Evolutionary conservation across 495 filamentous ascomycete species (phyloP).

Genomic region (Neurospora sp.): DNA sequence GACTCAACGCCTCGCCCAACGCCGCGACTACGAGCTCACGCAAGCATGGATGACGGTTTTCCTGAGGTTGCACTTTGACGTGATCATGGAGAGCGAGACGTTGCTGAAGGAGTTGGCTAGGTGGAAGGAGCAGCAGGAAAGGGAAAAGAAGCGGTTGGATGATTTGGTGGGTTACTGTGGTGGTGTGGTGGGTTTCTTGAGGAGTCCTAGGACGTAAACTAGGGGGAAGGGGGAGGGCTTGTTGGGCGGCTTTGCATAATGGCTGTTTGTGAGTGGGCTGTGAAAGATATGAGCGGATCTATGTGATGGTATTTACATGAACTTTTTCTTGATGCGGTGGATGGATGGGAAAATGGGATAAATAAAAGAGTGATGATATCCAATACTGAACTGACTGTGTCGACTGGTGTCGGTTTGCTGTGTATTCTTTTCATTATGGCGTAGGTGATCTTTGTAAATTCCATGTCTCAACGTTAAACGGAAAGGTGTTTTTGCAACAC

Average conservation of each 20-base stretch:
- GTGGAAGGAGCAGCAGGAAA: slow-evolving; percentile 59
- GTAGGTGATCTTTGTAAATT: no score
- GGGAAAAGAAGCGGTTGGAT: slow-evolving; percentile 59
- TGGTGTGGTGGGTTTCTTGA: slow-evolving; percentile 81
- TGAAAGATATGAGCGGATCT: not conserved
- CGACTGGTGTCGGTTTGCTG: no score
- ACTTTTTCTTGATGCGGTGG: not conserved
- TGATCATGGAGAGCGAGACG: slow-evolving; percentile 30
- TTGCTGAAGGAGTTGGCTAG: slow-evolving; percentile 40
- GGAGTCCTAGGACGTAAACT: slow-evolving; percentile 45
- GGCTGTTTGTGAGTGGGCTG: not conserved
- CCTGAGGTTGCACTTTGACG: slow-evolving; percentile 57
- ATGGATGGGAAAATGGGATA: not conserved
- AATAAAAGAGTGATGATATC: not conserved
- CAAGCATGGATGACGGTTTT: slow-evolving; percentile 97
- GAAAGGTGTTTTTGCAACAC: no score
- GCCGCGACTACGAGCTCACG: slow-evolving; percentile 80
- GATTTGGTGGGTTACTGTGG: slow-evolving; percentile 74
- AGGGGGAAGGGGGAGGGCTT: no score
- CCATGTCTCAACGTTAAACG: no score
- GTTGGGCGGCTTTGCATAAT: not conserved
- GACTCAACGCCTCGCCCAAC: slow-evolving; percentile 51
- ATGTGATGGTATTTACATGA: not conserved
- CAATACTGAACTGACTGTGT: not conserved
- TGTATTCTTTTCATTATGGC: no score